Conservation (phyloP, 2,329 filamentous ascomycete genomes). For the Geosmithia morbida region DNA sequence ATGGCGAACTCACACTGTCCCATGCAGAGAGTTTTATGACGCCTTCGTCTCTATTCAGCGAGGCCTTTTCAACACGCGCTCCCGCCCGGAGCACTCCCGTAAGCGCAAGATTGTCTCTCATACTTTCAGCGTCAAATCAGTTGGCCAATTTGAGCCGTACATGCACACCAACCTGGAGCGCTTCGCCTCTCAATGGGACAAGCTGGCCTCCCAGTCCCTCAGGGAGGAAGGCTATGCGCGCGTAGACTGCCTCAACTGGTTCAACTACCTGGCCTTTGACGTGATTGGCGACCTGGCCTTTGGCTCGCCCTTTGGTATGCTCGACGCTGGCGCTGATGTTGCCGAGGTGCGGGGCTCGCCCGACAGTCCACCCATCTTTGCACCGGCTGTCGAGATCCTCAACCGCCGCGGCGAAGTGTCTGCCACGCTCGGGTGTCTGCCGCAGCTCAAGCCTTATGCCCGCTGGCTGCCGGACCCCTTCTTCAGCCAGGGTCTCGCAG, state of each 20-base stretch:
- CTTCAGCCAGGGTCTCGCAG: constrained; percentile 59
- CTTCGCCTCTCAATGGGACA: constrained; percentile 61
- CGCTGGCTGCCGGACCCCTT: constrained; percentile 71
- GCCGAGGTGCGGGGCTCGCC: constrained; percentile 56
- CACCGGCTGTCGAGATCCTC: constrained; percentile 72
- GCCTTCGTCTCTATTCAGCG: constrained; percentile 78
- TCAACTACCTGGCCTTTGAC: constrained; percentile 38
- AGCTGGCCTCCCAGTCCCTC: constrained; percentile 28
- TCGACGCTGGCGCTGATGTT: constrained; percentile 59
- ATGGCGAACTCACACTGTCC: neutral
- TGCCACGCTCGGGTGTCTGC: constrained; percentile 61
- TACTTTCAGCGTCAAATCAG: constrained; percentile 70
- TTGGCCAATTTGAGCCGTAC: constrained; percentile 78
- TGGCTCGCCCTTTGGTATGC: constrained; percentile 47
- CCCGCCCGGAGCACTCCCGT: constrained; percentile 67
- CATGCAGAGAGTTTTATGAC: constrained; percentile 66
- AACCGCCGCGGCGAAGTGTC: constrained; percentile 82
- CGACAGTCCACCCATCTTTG: constrained; percentile 48
- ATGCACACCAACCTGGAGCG: constrained; percentile 66
- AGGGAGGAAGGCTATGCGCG: constrained; percentile 24
- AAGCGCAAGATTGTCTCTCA: constrained; percentile 84
- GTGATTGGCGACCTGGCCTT: constrained; percentile 35
- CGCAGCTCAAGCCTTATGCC: constrained; percentile 64
- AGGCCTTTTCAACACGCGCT: constrained; percentile 80
- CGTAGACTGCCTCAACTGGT: constrained; percentile 68